A percentile compares a stretch with the other conserved stretches of the same genome.
Evolutionary conservation across 257 asterid species (phyloP).

Genomic region (Ocimum tenuiflorum): DNA sequence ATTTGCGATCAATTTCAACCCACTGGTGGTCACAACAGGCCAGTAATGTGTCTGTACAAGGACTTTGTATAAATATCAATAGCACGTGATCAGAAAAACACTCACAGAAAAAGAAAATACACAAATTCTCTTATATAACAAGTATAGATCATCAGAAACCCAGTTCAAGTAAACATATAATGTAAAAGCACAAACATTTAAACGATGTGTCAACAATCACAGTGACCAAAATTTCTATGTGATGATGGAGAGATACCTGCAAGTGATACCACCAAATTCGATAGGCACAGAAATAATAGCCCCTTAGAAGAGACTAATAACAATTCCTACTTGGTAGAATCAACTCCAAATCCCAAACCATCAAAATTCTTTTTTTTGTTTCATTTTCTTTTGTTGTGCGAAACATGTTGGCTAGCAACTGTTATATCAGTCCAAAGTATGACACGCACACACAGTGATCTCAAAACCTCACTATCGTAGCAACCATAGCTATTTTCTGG

Average conservation of each 20-base stretch:
- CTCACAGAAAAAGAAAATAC: not conserved
- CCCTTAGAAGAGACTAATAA: not conserved
- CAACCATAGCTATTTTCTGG: not conserved
- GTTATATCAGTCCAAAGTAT: not conserved
- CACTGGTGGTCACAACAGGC: not conserved
- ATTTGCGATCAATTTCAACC: not conserved
- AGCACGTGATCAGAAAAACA: not conserved
- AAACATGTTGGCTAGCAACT: not conserved
- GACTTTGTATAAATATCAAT: not conserved
- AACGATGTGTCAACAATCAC: not conserved
- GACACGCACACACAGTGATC: not conserved
- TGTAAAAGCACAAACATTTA: not conserved
- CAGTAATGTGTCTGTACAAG: slow-evolving; percentile 9
- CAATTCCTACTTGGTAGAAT: not conserved
- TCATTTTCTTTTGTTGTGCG: not conserved
- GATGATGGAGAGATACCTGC: not conserved
- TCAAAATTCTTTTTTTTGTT: not conserved
- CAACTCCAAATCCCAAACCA: not conserved
- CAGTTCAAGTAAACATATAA: not conserved
- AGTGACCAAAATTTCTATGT: not conserved
- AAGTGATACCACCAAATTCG: not conserved
- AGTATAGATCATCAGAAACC: not conserved
- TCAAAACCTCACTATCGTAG: not conserved
- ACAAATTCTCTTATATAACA: not conserved
- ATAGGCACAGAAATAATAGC: not conserved